Conservation (phyloP, 371 early-diverging fungal genomes). For the Zancudomyces culisetae region DNA sequence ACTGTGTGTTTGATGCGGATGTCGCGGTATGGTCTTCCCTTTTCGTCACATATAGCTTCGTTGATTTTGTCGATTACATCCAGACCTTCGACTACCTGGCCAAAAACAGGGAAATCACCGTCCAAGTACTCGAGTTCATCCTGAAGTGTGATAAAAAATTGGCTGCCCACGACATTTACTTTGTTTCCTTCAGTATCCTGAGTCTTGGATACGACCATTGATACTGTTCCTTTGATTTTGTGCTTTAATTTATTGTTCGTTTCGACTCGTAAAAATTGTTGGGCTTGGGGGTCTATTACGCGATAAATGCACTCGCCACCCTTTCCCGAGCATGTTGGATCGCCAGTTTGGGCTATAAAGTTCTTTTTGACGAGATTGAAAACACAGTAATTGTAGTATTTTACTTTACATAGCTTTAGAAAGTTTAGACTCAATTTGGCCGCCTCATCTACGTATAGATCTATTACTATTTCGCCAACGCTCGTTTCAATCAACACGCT, state of each 20-base stretch:
- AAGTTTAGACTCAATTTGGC: conserved; percentile 70
- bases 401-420: conserved; percentile 81
- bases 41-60: conserved; percentile 43
- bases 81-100: conserved; percentile 84
- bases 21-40: conserved; percentile 62
- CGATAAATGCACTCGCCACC: conserved; percentile 62
- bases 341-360: conserved; percentile 77
- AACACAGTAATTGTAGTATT: conserved; percentile 76
- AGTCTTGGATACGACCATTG: conserved; percentile 48
- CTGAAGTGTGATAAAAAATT: conserved; percentile 90
- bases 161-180: conserved; percentile 31
- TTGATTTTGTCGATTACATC: conserved; percentile 76
- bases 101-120: conserved; percentile 94
- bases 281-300: conserved; percentile 27
- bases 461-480: conserved; percentile 84
- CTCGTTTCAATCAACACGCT: conserved; percentile 76
- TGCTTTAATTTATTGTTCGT: conserved; percentile 77
- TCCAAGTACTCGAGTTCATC: conserved; percentile 80
- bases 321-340: conserved; percentile 63
- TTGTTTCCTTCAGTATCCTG: background rate
- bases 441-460: conserved; percentile 56
- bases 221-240: conserved; percentile 54
- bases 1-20: conserved; percentile 86
- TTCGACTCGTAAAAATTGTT: conserved; percentile 63
- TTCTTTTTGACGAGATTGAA: conserved; percentile 75